Evolutionary conservation across 495 filamentous ascomycete genomes (phyloP).

Genomic region (Penicillium manginii): DNA sequence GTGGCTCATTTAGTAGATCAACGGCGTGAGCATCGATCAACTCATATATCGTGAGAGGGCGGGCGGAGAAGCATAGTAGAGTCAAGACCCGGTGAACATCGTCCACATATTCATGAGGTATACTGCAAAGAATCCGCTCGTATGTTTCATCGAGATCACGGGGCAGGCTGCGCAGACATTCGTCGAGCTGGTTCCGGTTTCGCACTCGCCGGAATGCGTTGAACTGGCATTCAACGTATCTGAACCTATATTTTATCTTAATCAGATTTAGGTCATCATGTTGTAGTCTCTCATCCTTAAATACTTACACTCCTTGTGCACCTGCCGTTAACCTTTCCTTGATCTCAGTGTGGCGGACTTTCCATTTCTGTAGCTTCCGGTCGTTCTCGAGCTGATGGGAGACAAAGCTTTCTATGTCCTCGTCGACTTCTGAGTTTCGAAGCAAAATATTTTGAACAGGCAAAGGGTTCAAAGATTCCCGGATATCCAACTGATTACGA

Average conservation of each 20-base stretch:
- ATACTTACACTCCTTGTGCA: conserved; percentile 41
- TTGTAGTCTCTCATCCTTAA: background rate
- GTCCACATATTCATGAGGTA: conserved; percentile 23
- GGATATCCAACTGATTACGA: conserved; percentile 40
- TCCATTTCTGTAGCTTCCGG: conserved; percentile 31
- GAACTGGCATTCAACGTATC: conserved; percentile 45
- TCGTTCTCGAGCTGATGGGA: conserved; percentile 31
- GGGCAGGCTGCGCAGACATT: conserved; percentile 35
- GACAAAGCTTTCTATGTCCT: conserved; percentile 37
- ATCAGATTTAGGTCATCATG: too few relatives aligned
- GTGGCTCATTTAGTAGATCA: conserved; percentile 22
- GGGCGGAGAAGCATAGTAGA: conserved; percentile 33
- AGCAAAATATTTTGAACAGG: conserved; percentile 21
- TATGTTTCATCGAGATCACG: conserved; percentile 42
- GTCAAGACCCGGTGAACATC: conserved; percentile 35
- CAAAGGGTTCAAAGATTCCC: conserved; percentile 26
- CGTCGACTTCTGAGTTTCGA: conserved; percentile 28
- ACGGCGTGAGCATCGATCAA: conserved; percentile 34
- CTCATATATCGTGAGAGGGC: conserved; percentile 35
- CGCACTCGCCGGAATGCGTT: conserved; percentile 23
- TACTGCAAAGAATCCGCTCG: conserved; percentile 34
- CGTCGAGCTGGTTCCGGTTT: conserved; percentile 30
- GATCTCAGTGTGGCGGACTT: conserved; percentile 30
- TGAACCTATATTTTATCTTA: conserved; percentile 35
- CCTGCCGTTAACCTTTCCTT: conserved; percentile 22